phyloP scores from a whole-genome alignment of 2,329 filamentous ascomycete genomes.

The Paecilomyces dactylethromorphus region DNA sequence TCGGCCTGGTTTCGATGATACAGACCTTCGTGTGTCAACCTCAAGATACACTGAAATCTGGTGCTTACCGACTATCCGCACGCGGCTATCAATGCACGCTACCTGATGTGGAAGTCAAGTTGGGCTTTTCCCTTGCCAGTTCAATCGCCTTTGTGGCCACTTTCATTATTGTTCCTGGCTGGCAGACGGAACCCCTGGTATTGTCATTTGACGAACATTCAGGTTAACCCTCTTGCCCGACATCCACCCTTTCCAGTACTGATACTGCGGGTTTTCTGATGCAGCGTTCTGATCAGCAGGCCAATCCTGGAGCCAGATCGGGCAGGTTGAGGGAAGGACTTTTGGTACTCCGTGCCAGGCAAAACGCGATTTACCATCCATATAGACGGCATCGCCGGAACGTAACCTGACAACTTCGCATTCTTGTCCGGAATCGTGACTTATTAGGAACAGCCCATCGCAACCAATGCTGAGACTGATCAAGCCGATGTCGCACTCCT shows the following conservation, averaged over 20 bases:
- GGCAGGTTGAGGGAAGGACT: constrained; percentile 73
- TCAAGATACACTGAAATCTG: not conserved
- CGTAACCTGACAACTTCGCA: constrained; percentile 56
- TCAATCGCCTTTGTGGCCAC: not conserved
- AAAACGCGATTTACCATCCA: constrained; percentile 73
- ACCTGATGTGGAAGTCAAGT: not conserved
- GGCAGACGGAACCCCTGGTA: constrained; percentile 30
- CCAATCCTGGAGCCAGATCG: constrained; percentile 67
- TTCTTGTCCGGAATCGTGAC: constrained; percentile 48
- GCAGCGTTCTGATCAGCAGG: constrained; percentile 46
- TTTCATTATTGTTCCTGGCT: not conserved
- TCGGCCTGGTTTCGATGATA: not conserved
- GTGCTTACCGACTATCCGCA: not conserved
- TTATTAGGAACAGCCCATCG: constrained; percentile 81
- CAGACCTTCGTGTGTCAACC: not conserved
- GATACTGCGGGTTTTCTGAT: constrained; percentile 40
- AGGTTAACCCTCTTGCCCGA: constrained; percentile 78
- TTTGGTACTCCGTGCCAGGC: constrained; percentile 96
- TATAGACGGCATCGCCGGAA: constrained; percentile 86
- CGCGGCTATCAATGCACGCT: not conserved
- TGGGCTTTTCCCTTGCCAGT: not conserved
- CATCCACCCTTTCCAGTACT: constrained; percentile 83
- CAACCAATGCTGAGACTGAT: constrained; percentile 86
- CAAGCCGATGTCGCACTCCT: constrained; percentile 69
- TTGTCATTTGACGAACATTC: constrained; percentile 82